Base-by-base conservation (phyloP, 2,329 filamentous ascomycete species). In the Claviceps arundinis region DNA sequence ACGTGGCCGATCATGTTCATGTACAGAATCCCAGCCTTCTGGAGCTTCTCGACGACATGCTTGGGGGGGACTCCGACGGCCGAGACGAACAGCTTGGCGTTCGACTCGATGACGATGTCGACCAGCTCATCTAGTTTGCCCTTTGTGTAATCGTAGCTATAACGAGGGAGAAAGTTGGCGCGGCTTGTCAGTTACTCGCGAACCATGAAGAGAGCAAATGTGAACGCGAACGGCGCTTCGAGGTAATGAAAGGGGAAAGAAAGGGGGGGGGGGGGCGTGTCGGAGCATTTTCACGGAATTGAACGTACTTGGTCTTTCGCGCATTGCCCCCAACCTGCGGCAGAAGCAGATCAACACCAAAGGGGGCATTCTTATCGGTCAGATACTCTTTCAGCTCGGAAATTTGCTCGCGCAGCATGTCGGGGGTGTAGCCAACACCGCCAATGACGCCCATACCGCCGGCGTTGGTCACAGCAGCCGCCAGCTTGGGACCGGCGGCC, bases 1-100 rank as follows among this genome's bases (percentile, higher is more conserved):
- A 93, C 91, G 78, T 98, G 93, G 60, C 93, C 93, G 68, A 98
- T 90, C 93, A 98, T 98, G 84, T 98, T 98, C 93, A 97, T 97
- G 79, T 94, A 95, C 60, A 95, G 78, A 60, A 98, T 80, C 60
- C 90, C 90, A 64, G 82, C 74, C 65, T 82, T 80, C 80, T 98
- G 93, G 47, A 98, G 82, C 66, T 81, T 85, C 59, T 97, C 89
- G 63, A 98, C 89, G 54, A 96, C 84, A 60, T 79, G 74, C 72
- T 87, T 88, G 59, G 93, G 89, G 44, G 93, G 90, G 26, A 97
- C 86, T 64, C 93, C 93, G 67, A 98, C 89, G 63, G 93, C 93
- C 50, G 88, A 96, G 62, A 98, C 93, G 74, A 98, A 98, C 55
- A 98, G 82, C 70, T 83, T 90, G 56, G 89, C 87, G 59, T 88